Percentiles rank a stretch among this genome's conserved stretches.
phyloP scores from a whole-genome alignment of 306 rosid species.

The Cicer bijugum region DNA sequence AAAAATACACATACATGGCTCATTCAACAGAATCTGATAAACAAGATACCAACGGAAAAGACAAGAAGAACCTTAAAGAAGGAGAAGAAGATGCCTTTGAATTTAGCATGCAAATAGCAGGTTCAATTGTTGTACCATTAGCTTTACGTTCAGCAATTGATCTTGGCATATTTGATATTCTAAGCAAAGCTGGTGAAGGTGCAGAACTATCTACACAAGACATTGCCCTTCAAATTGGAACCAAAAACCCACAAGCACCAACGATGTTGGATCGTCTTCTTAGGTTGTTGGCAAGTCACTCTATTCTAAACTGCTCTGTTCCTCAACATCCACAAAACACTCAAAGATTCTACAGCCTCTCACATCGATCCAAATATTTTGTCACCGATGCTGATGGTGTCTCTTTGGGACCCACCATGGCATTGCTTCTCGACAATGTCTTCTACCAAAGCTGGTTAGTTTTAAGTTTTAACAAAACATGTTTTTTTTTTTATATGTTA shows the following conservation, averaged over 20 bases:
- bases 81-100: slow-evolving; percentile 40
- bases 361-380: slow-evolving; percentile 41
- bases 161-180: slow-evolving; percentile 56
- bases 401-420: slow-evolving; percentile 41
- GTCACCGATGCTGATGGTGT: slow-evolving; percentile 52
- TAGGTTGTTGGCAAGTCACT: slow-evolving; percentile 52
- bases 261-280: slow-evolving; percentile 65
- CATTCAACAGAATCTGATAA: not conserved
- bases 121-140: slow-evolving; percentile 42
- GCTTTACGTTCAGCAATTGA: slow-evolving; percentile 50
- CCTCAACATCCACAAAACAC: not conserved
- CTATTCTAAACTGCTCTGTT: slow-evolving; percentile 49
- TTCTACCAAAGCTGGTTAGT: slow-evolving; percentile 55
- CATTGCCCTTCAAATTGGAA: slow-evolving; percentile 50
- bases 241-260: slow-evolving; percentile 54
- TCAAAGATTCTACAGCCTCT: slow-evolving; percentile 48
- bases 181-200: slow-evolving; percentile 52
- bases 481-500: too few species aligned
- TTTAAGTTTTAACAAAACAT: not conserved
- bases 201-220: slow-evolving; percentile 51
- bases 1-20: slow-evolving; percentile 35
- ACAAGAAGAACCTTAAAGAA: not conserved
- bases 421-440: slow-evolving; percentile 48
- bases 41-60: not conserved
- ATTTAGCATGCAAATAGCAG: slow-evolving; percentile 40